Conservation (phyloP, 78 protist species). For the Bigelowiella natans region DNA sequence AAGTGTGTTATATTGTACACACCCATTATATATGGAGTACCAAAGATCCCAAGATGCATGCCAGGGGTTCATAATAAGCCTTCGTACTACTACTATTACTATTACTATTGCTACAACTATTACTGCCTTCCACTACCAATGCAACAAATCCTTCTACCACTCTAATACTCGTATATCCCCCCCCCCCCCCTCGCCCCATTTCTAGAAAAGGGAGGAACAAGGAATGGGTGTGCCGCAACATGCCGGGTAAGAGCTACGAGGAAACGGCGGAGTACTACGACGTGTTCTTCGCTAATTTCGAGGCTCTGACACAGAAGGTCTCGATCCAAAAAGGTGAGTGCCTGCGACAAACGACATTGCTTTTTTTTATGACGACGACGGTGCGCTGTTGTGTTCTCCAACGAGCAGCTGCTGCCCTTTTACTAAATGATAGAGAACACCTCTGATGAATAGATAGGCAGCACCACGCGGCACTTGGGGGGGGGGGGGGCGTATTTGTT, state of each 20-base stretch:
- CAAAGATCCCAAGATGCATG: too few relatives aligned
- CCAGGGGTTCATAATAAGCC: too few relatives aligned
- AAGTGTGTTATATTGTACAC: background rate
- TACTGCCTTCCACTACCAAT: too few relatives aligned
- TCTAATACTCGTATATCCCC: too few relatives aligned
- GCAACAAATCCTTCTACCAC: too few relatives aligned
- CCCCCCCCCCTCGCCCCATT: too few relatives aligned
- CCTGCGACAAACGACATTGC: background rate
- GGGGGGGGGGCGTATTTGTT: too few relatives aligned
- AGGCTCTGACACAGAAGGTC: background rate
- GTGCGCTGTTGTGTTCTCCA: too few relatives aligned
- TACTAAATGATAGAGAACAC: background rate
- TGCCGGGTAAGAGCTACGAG: background rate
- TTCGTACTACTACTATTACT: too few relatives aligned
- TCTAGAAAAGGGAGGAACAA: background rate
- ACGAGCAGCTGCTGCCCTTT: too few relatives aligned
- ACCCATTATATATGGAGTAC: background rate
- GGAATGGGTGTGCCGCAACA: background rate
- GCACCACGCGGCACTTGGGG: too few relatives aligned
- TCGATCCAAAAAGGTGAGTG: background rate
- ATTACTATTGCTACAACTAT: too few relatives aligned
- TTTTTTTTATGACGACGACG: background rate
- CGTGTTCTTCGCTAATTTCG: background rate
- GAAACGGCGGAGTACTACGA: background rate
- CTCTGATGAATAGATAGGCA: background rate